These are phyloP conservation scores for Cruciata laevipes DNA, from an alignment of 257 asterid genomes.

Conservation along the genomic window DNA sequence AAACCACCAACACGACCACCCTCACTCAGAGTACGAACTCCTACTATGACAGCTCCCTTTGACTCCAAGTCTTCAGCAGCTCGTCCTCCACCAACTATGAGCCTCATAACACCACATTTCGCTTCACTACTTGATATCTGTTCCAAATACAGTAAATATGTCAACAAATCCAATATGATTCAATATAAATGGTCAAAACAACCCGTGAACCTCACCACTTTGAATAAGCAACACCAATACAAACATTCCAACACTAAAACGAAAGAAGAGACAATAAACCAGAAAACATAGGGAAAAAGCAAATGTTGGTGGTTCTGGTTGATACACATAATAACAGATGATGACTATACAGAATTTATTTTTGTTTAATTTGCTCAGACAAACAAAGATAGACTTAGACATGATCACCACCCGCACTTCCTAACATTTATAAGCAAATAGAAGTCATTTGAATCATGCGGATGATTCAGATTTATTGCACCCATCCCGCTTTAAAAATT, in stretches of 20 bases:
- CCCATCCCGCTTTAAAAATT: background rate
- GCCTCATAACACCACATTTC: constrained; percentile 98
- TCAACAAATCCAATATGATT: constrained; percentile 13
- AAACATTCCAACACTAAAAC: background rate
- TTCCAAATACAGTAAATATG: constrained; percentile 17
- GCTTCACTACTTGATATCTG: constrained; percentile 87
- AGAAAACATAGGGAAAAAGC: background rate
- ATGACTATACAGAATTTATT: background rate
- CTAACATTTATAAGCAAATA: no score
- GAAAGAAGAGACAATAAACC: background rate
- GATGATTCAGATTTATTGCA: background rate
- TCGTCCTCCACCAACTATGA: constrained; percentile 97
- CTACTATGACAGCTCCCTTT: constrained; percentile 92
- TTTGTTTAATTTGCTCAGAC: background rate
- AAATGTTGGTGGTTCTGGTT: background rate
- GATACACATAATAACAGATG: background rate
- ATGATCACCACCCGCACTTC: background rate
- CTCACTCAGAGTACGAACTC: constrained; percentile 97
- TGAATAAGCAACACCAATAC: background rate
- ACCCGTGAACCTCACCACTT: background rate
- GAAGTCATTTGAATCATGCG: background rate
- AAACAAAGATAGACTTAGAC: background rate
- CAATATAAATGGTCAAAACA: constrained; percentile 9
- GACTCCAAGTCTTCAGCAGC: constrained; percentile 80
- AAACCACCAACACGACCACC: constrained; percentile 97